Evolutionary conservation across 441 rosid species (phyloP), one percentile per base, ranked within the genome.

Genomic region (Gossypium aridum): DNA sequence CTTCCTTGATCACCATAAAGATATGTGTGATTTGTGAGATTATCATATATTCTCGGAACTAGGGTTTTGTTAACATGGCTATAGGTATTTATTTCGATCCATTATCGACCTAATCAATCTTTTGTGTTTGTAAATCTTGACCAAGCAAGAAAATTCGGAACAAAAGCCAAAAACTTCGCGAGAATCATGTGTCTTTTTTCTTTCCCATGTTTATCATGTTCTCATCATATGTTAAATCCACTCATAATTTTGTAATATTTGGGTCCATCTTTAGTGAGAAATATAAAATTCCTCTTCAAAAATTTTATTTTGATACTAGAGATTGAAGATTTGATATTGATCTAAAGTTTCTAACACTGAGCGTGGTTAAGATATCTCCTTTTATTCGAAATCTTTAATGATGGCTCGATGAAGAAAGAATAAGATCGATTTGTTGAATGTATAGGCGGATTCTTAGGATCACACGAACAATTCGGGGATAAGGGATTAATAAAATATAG

Each of bases 131-230:
- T 31, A 63, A 74, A 75, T 68, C 19, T 72, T 55, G 64, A 74
- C 71, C 54, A 28, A 74, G 19, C 64, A 12, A 37, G 22, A 56
- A 56, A 70, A 72, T 34, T 8, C 74, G 74, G 70, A 78, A 81
- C 83, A 81, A 86, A 88, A 86, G 89, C 88, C 89, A 80, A 70
- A 76, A 86, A 19, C 82, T 74, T 65, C 75, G 86, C 85, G 13
- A 76, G 85, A 85, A 87, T 79, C 82, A 72, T 79, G 79, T 51
- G 39, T 34, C 39, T 34, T 34, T 6, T 34, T 34, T 34, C 8
- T 34, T 34, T 6, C 39, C 39, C 39, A 34, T 34, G 39, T 34
- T 34, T 34, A 34, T 34, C 39, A 34, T 34, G 39, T 34, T 34
- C 39, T 34, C 39, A 31, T 31, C 37, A 31, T 31, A 31, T 31